A percentile compares a stretch with the other conserved stretches of the same genome.
phyloP scores from a whole-genome alignment of 441 rosid species.

The Erodium texanum region DNA sequence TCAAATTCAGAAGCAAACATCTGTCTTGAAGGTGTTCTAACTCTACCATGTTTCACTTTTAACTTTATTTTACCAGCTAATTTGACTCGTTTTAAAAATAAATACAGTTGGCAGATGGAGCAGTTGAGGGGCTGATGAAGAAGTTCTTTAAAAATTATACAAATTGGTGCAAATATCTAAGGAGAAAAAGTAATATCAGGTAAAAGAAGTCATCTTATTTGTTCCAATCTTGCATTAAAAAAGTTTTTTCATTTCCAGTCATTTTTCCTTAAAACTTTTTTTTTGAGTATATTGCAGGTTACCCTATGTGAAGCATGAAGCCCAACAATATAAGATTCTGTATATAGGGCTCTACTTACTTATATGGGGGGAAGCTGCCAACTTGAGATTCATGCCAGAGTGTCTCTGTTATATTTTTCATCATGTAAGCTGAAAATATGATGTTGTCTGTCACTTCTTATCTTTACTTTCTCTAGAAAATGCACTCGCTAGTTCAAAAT shows the following conservation, averaged over 20 bases:
- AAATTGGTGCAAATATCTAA: slow-evolving; percentile 81
- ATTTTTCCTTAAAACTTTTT: slow-evolving; percentile 18
- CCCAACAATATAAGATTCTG: slow-evolving; percentile 72
- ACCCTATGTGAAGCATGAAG: slow-evolving; percentile 73
- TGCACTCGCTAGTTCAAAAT: too few relatives aligned
- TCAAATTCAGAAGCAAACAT: slow-evolving; percentile 45
- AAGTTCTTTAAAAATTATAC: slow-evolving; percentile 86
- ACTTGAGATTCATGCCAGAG: slow-evolving; percentile 91
- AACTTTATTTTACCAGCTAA: slow-evolving; percentile 8
- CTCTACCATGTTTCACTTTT: slow-evolving; percentile 11
- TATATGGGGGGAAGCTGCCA: slow-evolving; percentile 98
- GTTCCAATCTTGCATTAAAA: slow-evolving; percentile 4
- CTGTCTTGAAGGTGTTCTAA: slow-evolving; percentile 42
- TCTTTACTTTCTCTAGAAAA: neutral
- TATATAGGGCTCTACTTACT: slow-evolving; percentile 92
- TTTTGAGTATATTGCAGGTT: slow-evolving; percentile 41
- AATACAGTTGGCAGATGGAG: slow-evolving; percentile 60
- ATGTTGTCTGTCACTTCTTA: slow-evolving; percentile 7
- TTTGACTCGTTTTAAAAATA: slow-evolving; percentile 19
- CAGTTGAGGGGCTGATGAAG: slow-evolving; percentile 75
- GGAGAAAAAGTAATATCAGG: slow-evolving; percentile 72
- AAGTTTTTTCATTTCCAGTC: neutral
- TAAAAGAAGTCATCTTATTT: slow-evolving; percentile 24
- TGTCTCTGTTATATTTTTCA: slow-evolving; percentile 92
- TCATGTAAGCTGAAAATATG: slow-evolving; percentile 51